Evolutionary conservation across 257 asterid genomes (phyloP), one percentile per base, ranked within the genome.

Genomic region (Petunia secreta): DNA sequence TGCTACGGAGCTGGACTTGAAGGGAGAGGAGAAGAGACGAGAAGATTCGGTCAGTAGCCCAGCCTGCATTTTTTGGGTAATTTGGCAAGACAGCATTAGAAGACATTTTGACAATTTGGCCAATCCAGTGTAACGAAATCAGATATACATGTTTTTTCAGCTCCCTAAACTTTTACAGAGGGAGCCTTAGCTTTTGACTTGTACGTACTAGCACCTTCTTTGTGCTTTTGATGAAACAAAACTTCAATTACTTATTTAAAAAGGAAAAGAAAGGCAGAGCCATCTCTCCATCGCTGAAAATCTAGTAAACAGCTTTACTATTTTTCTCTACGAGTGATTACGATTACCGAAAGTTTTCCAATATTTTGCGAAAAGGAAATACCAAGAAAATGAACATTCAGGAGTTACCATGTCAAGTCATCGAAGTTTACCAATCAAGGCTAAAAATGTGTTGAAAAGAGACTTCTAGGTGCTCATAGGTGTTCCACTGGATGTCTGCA

Each of bases 331-430:
- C 16, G 38, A 66, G 14, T 13, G 54, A 15, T 66, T n/a, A 25
- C 2, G 1, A 66, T 67, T 67, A 67, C 3, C 3, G 5, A 53
- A n/a, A 40, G 57, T 44, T 44, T 16, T 67, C 15, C 8, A 68
- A n/a, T 68, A 68, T 41, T 43, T 67, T 4, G 46, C 55, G n/a
- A 43, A 25, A 41, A 67, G 53, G 1, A 10, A 16, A 69, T 44
- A 44, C 41, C 16, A 68, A 46, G 37, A 62, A 68, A 68, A 44
- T 16, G 34, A 16, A 9, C 76, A 69, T 44, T 68, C 25, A 68
- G 25, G 58, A 69, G 43, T 46, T 69, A 71, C 48, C 41, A 69
- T 41, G 46, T 71, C 75, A 71, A 5, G 77, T 71, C 60, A 48
- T 48, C 10, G 43, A 71, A 34, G 46, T 3, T 48, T 34, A 71